These are phyloP conservation scores for Sicyos baderoa DNA, from an alignment of 306 rosid genomes.

Conservation along the genomic window DNA sequence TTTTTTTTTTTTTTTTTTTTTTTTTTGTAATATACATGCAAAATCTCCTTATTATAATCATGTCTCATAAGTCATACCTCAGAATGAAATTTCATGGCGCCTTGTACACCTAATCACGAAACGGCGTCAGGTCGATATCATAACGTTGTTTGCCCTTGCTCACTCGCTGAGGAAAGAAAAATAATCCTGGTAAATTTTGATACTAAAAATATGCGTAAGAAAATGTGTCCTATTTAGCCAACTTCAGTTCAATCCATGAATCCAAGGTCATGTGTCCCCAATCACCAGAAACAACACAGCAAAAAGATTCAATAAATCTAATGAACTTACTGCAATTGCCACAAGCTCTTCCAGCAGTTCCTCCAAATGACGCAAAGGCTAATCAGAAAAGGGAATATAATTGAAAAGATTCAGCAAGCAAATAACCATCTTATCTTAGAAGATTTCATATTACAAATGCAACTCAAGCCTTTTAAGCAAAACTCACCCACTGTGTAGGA, in stretches of 20 bases:
- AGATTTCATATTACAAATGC: slow-evolving; percentile 12
- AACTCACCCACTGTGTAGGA: slow-evolving; percentile 95
- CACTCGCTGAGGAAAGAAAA: slow-evolving; percentile 44
- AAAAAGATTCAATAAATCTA: slow-evolving; percentile 1
- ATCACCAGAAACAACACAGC: not conserved
- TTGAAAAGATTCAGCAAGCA: slow-evolving; percentile 1
- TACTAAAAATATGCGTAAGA: not conserved
- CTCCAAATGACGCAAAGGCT: slow-evolving; percentile 92
- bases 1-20: too few species aligned
- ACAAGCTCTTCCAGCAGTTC: slow-evolving; percentile 88
- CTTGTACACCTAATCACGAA: slow-evolving; percentile 34
- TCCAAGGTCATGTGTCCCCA: not conserved
- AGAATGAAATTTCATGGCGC: not conserved
- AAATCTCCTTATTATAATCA: not conserved
- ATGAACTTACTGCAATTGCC: slow-evolving; percentile 76
- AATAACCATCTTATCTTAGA: not conserved
- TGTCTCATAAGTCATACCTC: not conserved
- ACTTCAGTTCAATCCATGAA: not conserved
- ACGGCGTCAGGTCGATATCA: slow-evolving; percentile 79
- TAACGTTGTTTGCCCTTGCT: slow-evolving; percentile 78
- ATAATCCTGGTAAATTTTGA: not conserved
- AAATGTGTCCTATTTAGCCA: not conserved
- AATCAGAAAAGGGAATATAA: slow-evolving; percentile 19
- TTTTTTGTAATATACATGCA: too few species aligned
- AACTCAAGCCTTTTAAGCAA: not conserved